A percentile compares a stretch with the other conserved stretches of the same genome.
These are phyloP conservation scores for Fonsecaea monophora DNA, from an alignment of 2,329 filamentous ascomycete species.

Conservation along the genomic window DNA sequence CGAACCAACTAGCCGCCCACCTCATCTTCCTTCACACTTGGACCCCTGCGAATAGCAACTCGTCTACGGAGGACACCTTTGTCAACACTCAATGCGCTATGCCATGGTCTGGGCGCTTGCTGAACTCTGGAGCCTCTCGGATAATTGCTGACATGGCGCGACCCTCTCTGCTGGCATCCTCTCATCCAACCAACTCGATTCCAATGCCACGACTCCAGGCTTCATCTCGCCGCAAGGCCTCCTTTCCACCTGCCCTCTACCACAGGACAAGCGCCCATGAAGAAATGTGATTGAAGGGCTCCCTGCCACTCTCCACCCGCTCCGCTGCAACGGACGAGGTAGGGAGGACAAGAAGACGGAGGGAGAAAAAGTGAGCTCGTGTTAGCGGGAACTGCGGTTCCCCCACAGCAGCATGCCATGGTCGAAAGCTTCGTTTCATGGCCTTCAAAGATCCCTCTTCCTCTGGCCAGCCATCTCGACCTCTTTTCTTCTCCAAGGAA, in stretches of 20 bases:
- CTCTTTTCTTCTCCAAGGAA: slow-evolving; percentile 19
- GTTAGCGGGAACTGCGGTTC: slow-evolving; percentile 18
- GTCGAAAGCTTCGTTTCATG: slow-evolving; percentile 22
- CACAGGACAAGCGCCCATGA: slow-evolving; percentile 27
- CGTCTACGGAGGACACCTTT: neutral
- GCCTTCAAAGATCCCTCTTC: slow-evolving; percentile 9
- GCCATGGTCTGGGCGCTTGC: slow-evolving; percentile 30
- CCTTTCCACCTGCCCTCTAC: slow-evolving; percentile 3
- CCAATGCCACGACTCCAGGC: slow-evolving; percentile 19
- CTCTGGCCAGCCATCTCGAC: slow-evolving; percentile 1
- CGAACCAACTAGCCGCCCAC: slow-evolving; percentile 12
- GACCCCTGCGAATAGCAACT: slow-evolving; percentile 25
- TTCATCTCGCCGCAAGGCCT: slow-evolving; percentile 17
- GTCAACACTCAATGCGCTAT: slow-evolving; percentile 22
- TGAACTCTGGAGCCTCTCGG: slow-evolving; percentile 27
- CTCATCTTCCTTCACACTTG: slow-evolving; percentile 27
- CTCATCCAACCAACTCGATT: slow-evolving; percentile 31
- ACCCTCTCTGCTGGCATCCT: slow-evolving; percentile 32
- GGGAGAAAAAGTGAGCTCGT: slow-evolving; percentile 1
- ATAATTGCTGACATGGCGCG: slow-evolving; percentile 21
- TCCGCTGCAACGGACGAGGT: slow-evolving; percentile 21
- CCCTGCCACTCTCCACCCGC: slow-evolving; percentile 11
- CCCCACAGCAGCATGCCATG: slow-evolving; percentile 7
- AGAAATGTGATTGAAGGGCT: slow-evolving; percentile 27
- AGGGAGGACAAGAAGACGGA: slow-evolving; percentile 1